Evolutionary conservation across 2,329 filamentous ascomycete genomes (phyloP).

Genomic region (Pseudogymnoascus sp.): DNA sequence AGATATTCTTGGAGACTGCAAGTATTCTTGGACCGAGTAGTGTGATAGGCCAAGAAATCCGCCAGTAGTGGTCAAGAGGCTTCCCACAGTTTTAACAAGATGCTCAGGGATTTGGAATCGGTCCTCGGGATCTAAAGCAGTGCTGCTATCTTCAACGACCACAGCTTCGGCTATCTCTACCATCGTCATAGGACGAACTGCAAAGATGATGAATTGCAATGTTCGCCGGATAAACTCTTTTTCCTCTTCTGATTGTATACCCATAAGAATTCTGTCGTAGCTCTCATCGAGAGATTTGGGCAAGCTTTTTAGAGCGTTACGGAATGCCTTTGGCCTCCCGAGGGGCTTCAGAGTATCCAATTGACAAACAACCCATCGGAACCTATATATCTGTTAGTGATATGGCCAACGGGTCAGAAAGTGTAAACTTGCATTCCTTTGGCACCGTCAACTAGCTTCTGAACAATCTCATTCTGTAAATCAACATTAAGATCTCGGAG

Average conservation of each 20-base stretch:
- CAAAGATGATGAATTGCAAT: slow-evolving; percentile 17
- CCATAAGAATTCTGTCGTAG: slow-evolving; percentile 23
- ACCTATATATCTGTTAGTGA: slow-evolving; percentile 17
- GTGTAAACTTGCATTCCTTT: slow-evolving; percentile 19
- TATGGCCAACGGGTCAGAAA: no score
- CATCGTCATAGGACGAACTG: background rate
- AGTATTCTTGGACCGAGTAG: slow-evolving; percentile 12
- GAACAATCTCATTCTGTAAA: slow-evolving; percentile 18
- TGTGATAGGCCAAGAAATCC: slow-evolving; percentile 28
- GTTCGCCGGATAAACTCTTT: slow-evolving; percentile 17
- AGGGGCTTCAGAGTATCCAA: slow-evolving; percentile 26
- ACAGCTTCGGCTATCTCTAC: slow-evolving; percentile 19
- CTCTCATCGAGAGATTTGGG: slow-evolving; percentile 21
- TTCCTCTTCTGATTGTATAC: slow-evolving; percentile 10
- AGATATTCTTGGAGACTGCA: background rate
- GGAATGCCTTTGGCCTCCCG: slow-evolving; percentile 19
- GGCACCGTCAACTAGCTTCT: slow-evolving; percentile 13
- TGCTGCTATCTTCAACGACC: slow-evolving; percentile 12
- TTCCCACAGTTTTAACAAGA: slow-evolving; percentile 23
- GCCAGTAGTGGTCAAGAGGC: background rate
- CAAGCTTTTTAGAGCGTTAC: slow-evolving; percentile 21
- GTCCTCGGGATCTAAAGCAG: slow-evolving; percentile 11
- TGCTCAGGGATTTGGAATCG: background rate
- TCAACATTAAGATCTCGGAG: background rate
- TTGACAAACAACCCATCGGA: slow-evolving; percentile 28